A percentile compares a stretch with the other conserved stretches of the same genome.
Evolutionary conservation across 139 green algal genomes (phyloP).

Genomic region (Picochlorum sp.): DNA sequence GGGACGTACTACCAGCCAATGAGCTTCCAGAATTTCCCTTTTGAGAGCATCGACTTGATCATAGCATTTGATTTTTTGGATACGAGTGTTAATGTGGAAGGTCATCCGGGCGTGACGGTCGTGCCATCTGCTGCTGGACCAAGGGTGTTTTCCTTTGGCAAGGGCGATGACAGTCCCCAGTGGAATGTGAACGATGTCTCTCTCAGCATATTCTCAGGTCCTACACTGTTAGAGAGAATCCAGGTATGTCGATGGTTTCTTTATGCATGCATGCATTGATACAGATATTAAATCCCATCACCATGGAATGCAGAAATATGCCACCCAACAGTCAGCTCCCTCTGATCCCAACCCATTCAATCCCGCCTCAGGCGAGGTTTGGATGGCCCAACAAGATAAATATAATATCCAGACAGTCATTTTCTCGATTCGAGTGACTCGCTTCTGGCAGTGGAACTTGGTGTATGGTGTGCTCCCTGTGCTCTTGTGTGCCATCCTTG

Average conservation of each 20-base stretch:
- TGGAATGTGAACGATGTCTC: neutral
- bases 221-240: neutral
- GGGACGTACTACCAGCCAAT: slow-evolving; percentile 3
- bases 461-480: slow-evolving; percentile 18
- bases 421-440: neutral
- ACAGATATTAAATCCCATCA: too few relatives aligned
- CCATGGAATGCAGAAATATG: neutral
- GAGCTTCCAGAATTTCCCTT: slow-evolving; percentile 2
- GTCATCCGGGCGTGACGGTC: neutral
- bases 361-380: too few relatives aligned
- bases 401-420: neutral
- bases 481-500: slow-evolving; percentile 15
- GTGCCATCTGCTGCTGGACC: neutral
- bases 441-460: neutral
- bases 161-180: neutral
- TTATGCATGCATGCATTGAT: too few relatives aligned
- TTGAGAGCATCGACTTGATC: slow-evolving; percentile 10
- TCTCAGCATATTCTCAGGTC: neutral
- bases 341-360: neutral
- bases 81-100: neutral
- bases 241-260: neutral
- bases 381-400: too few relatives aligned
- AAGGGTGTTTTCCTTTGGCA: neutral
- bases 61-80: slow-evolving; percentile 1
- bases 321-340: neutral